phyloP scores from a whole-genome alignment of 805 yeast genomes.

The Cyberlindnera xishuangbannaensis region DNA sequence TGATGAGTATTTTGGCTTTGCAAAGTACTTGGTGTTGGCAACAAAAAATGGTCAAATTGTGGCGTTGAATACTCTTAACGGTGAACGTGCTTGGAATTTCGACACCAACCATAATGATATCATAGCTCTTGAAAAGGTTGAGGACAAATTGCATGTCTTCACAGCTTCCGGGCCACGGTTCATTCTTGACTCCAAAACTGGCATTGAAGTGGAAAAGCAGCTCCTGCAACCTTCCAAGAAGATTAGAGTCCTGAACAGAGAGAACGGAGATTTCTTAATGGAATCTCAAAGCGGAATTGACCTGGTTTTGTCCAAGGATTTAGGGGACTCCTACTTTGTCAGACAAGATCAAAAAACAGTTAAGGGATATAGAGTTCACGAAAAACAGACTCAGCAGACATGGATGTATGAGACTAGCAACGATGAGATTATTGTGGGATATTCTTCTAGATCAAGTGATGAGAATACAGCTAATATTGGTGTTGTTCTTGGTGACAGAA shows the following conservation, averaged over 20 bases:
- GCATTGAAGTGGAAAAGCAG: constrained; percentile 20
- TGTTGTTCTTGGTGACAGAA: constrained; percentile 57
- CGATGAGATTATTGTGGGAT: constrained; percentile 35
- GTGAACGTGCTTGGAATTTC: constrained; percentile 35
- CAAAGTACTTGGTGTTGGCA: constrained; percentile 36
- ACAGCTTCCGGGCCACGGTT: constrained; percentile 19
- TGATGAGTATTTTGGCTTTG: constrained; percentile 38
- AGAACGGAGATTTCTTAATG: constrained; percentile 15
- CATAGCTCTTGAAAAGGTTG: constrained; percentile 19
- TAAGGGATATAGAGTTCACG: constrained; percentile 18
- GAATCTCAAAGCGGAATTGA: constrained; percentile 16
- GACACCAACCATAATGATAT: constrained; percentile 21
- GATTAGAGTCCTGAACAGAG: constrained; percentile 8
- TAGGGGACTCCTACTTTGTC: constrained; percentile 16
- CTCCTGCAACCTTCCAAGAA: constrained; percentile 10
- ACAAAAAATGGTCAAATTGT: constrained; percentile 36
- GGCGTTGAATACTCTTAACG: constrained; percentile 38
- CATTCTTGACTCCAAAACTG: constrained; percentile 25
- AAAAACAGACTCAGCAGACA: constrained; percentile 25
- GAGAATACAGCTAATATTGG: constrained; percentile 57
- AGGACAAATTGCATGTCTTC: constrained; percentile 12
- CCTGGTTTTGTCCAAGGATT: constrained; percentile 12
- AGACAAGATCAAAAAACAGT: constrained; percentile 23
- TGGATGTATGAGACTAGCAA: constrained; percentile 32
- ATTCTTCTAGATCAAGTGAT: constrained; percentile 33